These are phyloP conservation scores for Truncatella angustata DNA, from an alignment of 2,329 filamentous ascomycete genomes.

Conservation along the genomic window DNA sequence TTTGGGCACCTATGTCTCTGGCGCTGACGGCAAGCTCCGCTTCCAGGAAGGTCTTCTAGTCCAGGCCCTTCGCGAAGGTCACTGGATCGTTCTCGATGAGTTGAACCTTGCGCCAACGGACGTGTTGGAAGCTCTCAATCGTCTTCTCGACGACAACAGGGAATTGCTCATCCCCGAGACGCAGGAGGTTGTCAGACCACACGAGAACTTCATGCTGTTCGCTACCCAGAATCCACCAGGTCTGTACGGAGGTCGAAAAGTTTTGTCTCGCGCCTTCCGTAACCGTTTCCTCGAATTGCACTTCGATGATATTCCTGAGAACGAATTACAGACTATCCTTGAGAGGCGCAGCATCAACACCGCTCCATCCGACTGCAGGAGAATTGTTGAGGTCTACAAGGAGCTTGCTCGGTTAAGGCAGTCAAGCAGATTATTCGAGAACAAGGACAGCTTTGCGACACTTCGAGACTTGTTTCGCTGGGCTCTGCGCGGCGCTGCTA, in stretches of 20 bases:
- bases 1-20: constrained; percentile 88
- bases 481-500: constrained; percentile 83
- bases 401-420: constrained; percentile 88
- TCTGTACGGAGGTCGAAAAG: constrained; percentile 91
- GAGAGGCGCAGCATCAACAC: constrained; percentile 83
- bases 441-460: constrained; percentile 96
- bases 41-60: constrained; percentile 96
- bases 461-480: constrained; percentile 94
- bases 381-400: constrained; percentile 91
- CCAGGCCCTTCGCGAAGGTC: constrained; percentile 84
- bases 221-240: constrained; percentile 97
- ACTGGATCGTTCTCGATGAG: constrained; percentile 98
- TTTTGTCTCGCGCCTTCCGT: constrained; percentile 88
- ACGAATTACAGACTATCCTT: constrained; percentile 88
- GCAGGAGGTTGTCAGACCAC: constrained; percentile 87
- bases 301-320: constrained; percentile 96
- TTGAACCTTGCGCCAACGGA: constrained; percentile 96
- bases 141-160: constrained; percentile 91
- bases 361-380: constrained; percentile 84
- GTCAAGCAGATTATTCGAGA: constrained; percentile 88
- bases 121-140: constrained; percentile 92
- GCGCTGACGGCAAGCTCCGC: constrained; percentile 74
- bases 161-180: constrained; percentile 96
- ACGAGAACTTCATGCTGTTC: constrained; percentile 96
- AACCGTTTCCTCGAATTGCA: constrained; percentile 97